These are phyloP conservation scores for Betula pendula DNA, from an alignment of 306 rosid species.

Conservation along the genomic window DNA sequence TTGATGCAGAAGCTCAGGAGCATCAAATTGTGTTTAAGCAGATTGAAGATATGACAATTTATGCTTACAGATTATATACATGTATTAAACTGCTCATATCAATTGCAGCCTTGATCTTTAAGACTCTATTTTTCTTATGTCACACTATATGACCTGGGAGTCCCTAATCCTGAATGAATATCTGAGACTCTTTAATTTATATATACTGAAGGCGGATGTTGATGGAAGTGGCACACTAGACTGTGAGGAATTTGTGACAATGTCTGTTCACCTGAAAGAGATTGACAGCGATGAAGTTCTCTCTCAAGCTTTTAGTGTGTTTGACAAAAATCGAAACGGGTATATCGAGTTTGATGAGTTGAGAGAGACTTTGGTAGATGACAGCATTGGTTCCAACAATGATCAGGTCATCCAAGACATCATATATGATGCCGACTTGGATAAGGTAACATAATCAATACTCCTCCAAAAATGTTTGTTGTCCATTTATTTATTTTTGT, in stretches of 20 bases:
- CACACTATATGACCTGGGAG: too few species aligned
- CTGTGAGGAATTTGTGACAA: conserved; percentile 78
- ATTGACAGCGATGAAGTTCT: conserved; percentile 75
- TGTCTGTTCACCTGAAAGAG: conserved; percentile 68
- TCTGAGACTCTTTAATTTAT: neutral
- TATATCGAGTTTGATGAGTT: conserved; percentile 89
- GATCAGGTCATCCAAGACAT: conserved; percentile 77
- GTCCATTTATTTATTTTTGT: too few species aligned
- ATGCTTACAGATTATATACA: too few species aligned
- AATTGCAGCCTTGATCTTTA: too few species aligned
- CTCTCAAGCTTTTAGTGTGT: conserved; percentile 67
- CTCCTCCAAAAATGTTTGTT: too few species aligned
- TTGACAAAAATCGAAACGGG: conserved; percentile 76
- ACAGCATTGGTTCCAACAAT: conserved; percentile 28
- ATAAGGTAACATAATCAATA: conserved; percentile 91
- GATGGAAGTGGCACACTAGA: conserved; percentile 83
- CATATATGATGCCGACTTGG: conserved; percentile 78
- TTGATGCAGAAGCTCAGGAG: neutral
- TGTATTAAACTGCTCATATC: too few species aligned
- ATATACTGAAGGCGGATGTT: conserved; percentile 63
- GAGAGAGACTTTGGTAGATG: conserved; percentile 67
- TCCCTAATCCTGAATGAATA: neutral
- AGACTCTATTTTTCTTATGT: too few species aligned
- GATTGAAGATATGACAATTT: neutral
- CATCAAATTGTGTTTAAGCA: neutral